These are phyloP conservation scores for Fusarium hainanense DNA, from an alignment of 2,329 filamentous ascomycete genomes.

Conservation along the genomic window DNA sequence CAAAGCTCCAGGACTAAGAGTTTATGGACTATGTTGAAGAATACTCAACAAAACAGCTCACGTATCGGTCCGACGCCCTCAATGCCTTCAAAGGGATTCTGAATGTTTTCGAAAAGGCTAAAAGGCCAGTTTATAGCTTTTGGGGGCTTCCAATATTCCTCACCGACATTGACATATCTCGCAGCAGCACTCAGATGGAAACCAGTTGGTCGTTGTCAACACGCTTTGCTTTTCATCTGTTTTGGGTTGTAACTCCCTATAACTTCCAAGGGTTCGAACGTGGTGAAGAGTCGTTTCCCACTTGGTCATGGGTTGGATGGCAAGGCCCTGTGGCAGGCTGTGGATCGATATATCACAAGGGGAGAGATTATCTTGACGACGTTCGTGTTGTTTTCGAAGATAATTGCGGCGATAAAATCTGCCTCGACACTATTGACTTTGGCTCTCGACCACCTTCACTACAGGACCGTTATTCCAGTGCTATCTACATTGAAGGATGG, in stretches of 20 bases:
- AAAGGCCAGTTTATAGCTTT: neutral
- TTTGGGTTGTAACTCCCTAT: too few species aligned
- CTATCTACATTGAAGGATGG: neutral
- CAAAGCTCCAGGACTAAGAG: neutral
- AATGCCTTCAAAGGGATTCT: neutral
- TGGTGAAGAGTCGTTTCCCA: neutral
- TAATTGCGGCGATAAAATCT: accelerated
- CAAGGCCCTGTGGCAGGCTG: accelerated
- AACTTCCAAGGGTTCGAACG: too few species aligned
- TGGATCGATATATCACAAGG: too few species aligned
- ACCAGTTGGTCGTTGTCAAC: neutral
- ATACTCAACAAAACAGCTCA: neutral
- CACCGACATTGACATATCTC: neutral
- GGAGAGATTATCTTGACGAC: neutral
- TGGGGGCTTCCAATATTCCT: neutral
- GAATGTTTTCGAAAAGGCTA: neutral
- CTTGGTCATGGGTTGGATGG: neutral
- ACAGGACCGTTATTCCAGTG: neutral
- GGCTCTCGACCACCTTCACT: accelerated
- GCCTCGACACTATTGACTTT: neutral
- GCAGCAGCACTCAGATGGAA: neutral
- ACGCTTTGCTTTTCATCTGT: neutral
- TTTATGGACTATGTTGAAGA: accelerated
- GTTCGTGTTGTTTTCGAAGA: neutral
- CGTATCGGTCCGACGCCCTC: accelerated